Evolutionary conservation across 2,329 filamentous ascomycete species (phyloP).

Genomic region (Lecanicillium sp.): DNA sequence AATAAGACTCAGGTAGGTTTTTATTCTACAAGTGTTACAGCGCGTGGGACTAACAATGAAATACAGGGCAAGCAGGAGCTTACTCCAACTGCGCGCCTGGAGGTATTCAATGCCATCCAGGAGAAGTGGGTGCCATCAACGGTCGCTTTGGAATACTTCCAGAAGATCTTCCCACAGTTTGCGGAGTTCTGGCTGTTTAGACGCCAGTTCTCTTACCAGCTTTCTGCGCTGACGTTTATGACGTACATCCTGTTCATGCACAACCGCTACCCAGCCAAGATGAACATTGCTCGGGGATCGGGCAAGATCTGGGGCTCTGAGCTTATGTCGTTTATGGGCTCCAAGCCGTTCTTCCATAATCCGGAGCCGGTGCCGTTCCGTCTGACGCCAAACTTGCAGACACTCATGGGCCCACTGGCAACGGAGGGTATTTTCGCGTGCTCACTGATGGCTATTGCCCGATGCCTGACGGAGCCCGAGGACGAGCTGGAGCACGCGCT

Average conservation of each 20-base stretch:
- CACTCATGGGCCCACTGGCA: slow-evolving; percentile 88
- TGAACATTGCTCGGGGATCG: slow-evolving; percentile 77
- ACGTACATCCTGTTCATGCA: slow-evolving; percentile 98
- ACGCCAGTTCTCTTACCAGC: slow-evolving; percentile 91
- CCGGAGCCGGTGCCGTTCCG: slow-evolving; percentile 95
- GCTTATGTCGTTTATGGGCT: slow-evolving; percentile 82
- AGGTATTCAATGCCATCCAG: slow-evolving; percentile 92
- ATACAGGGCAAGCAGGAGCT: slow-evolving; percentile 61
- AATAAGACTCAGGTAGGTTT: slow-evolving; percentile 51
- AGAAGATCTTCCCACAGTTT: slow-evolving; percentile 77
- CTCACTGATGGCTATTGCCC: slow-evolving; percentile 90
- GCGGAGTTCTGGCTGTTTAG: slow-evolving; percentile 98
- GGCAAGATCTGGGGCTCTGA: slow-evolving; percentile 97
- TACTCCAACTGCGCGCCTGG: slow-evolving; percentile 64
- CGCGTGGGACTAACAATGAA: slow-evolving; percentile 10
- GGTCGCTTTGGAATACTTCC: slow-evolving; percentile 82
- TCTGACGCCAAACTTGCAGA: slow-evolving; percentile 91
- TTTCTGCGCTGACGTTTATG: slow-evolving; percentile 94
- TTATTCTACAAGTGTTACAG: neutral
- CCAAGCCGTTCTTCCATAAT: slow-evolving; percentile 88
- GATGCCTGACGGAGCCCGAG: slow-evolving; percentile 83
- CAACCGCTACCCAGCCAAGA: slow-evolving; percentile 90
- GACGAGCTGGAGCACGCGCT: slow-evolving; percentile 92
- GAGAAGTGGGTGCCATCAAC: slow-evolving; percentile 84
- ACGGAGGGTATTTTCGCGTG: slow-evolving; percentile 96